Evolutionary conservation across 306 rosid genomes (phyloP).

Genomic region (Gleditsia sinensis): DNA sequence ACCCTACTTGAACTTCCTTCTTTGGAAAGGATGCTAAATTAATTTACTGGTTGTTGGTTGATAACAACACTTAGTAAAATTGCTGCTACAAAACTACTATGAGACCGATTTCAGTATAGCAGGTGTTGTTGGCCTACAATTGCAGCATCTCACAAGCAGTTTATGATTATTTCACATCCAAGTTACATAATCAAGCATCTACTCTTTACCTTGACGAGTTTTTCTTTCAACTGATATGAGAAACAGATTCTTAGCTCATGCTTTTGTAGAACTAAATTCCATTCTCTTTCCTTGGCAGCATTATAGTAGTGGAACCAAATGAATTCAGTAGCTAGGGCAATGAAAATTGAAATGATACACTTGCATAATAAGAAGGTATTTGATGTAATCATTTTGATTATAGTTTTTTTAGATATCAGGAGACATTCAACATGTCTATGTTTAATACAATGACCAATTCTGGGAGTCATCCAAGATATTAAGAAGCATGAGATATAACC

Average conservation of each 20-base stretch:
- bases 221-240: not conserved
- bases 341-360: not conserved
- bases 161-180: not conserved
- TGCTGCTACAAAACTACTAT: not conserved
- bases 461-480: too few species aligned
- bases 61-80: not conserved
- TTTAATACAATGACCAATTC: too few species aligned
- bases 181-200: not conserved
- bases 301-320: not conserved
- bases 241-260: not conserved
- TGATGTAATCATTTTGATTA: too few species aligned
- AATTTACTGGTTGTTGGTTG: conserved; percentile 8
- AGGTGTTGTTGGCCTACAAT: not conserved
- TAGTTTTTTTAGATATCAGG: too few species aligned
- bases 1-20: not conserved
- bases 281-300: not conserved
- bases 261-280: not conserved
- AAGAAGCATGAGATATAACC: too few species aligned
- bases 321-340: not conserved
- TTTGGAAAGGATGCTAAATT: conserved; percentile 2
- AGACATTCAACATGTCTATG: too few species aligned
- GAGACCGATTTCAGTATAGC: not conserved
- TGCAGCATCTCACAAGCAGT: not conserved
- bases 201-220: not conserved
- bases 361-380: not conserved